Base-by-base conservation (phyloP, 192 early-diverging fungal species). In the Coemansia sp. region DNA sequence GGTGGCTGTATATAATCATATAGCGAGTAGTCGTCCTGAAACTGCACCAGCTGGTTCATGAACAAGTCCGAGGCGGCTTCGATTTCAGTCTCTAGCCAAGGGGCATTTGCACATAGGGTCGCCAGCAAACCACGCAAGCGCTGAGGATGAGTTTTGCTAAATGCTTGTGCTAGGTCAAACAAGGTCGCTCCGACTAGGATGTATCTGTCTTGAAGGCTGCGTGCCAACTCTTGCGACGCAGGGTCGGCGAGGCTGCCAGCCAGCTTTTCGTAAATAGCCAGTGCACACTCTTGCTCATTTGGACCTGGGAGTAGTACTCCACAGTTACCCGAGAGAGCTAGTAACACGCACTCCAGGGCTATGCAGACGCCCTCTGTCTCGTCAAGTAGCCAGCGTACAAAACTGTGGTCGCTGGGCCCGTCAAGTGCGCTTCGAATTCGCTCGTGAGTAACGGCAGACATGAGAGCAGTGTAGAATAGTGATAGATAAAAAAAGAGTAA, bases 81-180 rank as follows among this genome's bases (percentile, higher is more conserved):
- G 60, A 88, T 80, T 57, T 89, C 82, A 20, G 64, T 38, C n/a
- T 66, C 62, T 29, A 89, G 77, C 65, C 75, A 74, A 4, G 88
- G 84, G 0, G 85, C 78, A 44, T 73, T 43, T 58, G 81, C 66
- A 38, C 81, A 81, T 44, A 89, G 70, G n/a, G 41, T 55, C 18
- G 71, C 70, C 12, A 88, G 66, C 38, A 87, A 47, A 33, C 55
- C 68, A 44, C 68, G 68, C 18, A 85, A 67, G 41, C 75, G 69
- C 18, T 74, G 74, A 3, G 81, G 74, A 47, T 86, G 69, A 2
- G 78, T 79, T 44, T 68, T 77, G 44, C 79, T 71, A 76, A 86
- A 88, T 40, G 71, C 80, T 2, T 64, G 62, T 12, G 86, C 79
- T 33, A 88, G 53, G 41, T 89, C 88, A 74, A 89, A 81, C 46